phyloP scores from a whole-genome alignment of 2,329 filamentous ascomycete genomes.

The Alternaria sp. region DNA sequence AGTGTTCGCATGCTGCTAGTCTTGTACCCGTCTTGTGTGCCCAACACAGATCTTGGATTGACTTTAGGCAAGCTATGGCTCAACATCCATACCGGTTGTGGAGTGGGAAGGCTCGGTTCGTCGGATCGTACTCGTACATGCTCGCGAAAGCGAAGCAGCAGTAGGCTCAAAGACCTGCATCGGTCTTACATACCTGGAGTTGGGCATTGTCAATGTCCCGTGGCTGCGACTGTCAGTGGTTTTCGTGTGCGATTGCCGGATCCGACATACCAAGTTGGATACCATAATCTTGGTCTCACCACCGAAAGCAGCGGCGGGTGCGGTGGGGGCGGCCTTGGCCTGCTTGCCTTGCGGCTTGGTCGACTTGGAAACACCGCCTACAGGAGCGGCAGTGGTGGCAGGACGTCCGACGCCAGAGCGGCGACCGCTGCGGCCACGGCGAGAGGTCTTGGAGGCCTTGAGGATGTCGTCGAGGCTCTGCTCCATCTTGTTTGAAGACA shows the following conservation, averaged over 20 bases:
- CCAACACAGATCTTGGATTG: slow-evolving; percentile 41
- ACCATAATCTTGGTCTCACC: slow-evolving; percentile 97
- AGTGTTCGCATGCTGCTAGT: slow-evolving; percentile 47
- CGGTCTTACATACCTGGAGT: slow-evolving; percentile 99
- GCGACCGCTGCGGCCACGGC: slow-evolving; percentile 59
- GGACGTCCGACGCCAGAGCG: slow-evolving; percentile 59
- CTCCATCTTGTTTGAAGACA: slow-evolving; percentile 78
- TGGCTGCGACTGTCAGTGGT: slow-evolving; percentile 71
- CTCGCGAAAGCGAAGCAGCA: slow-evolving; percentile 43
- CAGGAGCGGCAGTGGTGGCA: slow-evolving; percentile 70
- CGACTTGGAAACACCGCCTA: slow-evolving; percentile 86
- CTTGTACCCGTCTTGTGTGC: slow-evolving; percentile 44
- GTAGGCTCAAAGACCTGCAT: slow-evolving; percentile 57
- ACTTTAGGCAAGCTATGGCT: slow-evolving; percentile 41
- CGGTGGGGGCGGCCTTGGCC: slow-evolving; percentile 69
- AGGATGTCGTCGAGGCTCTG: slow-evolving; percentile 98
- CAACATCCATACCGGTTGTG: slow-evolving; percentile 35
- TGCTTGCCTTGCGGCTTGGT: slow-evolving; percentile 65
- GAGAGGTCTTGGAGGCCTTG: slow-evolving; percentile 67
- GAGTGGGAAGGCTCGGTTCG: slow-evolving; percentile 32
- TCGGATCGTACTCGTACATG: slow-evolving; percentile 48
- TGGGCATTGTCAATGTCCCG: slow-evolving; percentile 94
- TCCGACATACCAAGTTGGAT: slow-evolving; percentile 86
- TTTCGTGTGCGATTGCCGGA: slow-evolving; percentile 7
- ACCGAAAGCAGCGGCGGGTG: slow-evolving; percentile 65